Evolutionary conservation across 305 asterid species (phyloP), one percentile per base, ranked within the genome.

Genomic region (Ilex paraguariensis): DNA sequence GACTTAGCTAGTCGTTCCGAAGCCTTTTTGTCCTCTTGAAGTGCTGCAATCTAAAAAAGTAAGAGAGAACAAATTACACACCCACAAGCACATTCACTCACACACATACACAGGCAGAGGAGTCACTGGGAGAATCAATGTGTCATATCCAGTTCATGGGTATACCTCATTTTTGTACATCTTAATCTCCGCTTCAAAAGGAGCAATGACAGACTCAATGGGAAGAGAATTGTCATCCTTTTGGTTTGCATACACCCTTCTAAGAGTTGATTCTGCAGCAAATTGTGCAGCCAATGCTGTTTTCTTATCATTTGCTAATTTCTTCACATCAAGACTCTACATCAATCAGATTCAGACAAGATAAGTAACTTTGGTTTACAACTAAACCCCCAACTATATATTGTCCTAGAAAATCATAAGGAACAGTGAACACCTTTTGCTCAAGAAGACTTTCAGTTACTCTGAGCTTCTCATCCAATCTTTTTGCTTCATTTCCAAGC

Each of bases 181-280:
- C 83, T 86, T 90, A 49, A 93, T 84, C 55, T 93, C 87, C 56
- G 98, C 97, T 67, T 92, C 98, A n/a, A 92, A 82, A 32, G 98
- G 97, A 56, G 98, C 90, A 69, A 90, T 79, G 76, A 92, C 60
- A 8, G 84, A 72, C 68, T 87, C 95, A 48, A 90, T 72, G 30
- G 95, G 89, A 70, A 83, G 57, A 55, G 72, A 63, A 48, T 86
- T 87, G 49, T 85, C 87, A 40, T 92, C 96, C 66, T 87, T 90
- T 59, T 90, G 90, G 68, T 78, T 69, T 50, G 87, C 86, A 10
- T 90, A 84, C 32, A 90, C 97, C 70, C 97, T 78, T 72, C 97
- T 68, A 46, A 93, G 96, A 57, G 96, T 80, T 13, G 92, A 79
- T 79, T 93, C 98, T 54, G 94, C 96, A 42, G 97, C 97, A 81